Percentiles rank a stretch among this genome's conserved stretches.
phyloP scores from a whole-genome alignment of 1,139 yeast species.

The Kodamaea plutei region DNA sequence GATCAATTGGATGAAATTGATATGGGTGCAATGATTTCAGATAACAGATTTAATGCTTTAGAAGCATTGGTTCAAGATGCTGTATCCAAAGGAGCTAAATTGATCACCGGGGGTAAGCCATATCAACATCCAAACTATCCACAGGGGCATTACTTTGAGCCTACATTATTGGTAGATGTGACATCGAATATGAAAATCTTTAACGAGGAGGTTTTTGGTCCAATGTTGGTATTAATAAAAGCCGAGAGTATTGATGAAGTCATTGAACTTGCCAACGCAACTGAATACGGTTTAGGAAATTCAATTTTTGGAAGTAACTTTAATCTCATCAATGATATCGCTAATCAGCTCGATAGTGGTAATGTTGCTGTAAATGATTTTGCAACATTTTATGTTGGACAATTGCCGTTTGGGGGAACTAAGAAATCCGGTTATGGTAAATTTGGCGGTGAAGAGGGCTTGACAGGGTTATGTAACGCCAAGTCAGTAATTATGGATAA shows the following conservation, averaged over 20 bases:
- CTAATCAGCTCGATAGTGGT: slow-evolving; percentile 67
- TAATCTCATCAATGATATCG: slow-evolving; percentile 55
- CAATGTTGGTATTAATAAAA: slow-evolving; percentile 72
- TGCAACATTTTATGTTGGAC: slow-evolving; percentile 93
- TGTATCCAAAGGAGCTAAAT: slow-evolving; percentile 71
- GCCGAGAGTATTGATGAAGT: slow-evolving; percentile 68
- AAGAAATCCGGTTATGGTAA: slow-evolving; percentile 94
- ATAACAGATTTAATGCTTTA: slow-evolving; percentile 62
- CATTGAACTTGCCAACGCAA: slow-evolving; percentile 74
- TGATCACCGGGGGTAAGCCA: slow-evolving; percentile 75
- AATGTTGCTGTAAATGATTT: slow-evolving; percentile 96
- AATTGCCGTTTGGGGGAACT: slow-evolving; percentile 92
- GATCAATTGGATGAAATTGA: slow-evolving; percentile 88
- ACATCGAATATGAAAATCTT: slow-evolving; percentile 76
- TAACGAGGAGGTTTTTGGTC: slow-evolving; percentile 85
- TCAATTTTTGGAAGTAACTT: slow-evolving; percentile 75
- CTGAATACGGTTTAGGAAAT: slow-evolving; percentile 87
- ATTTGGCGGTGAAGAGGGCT: slow-evolving; percentile 95
- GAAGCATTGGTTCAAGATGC: slow-evolving; percentile 71
- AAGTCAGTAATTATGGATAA: slow-evolving; percentile 85
- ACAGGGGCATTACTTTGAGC: slow-evolving; percentile 88
- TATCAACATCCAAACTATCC: slow-evolving; percentile 88
- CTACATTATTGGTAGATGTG: slow-evolving; percentile 82
- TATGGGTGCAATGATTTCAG: slow-evolving; percentile 93
- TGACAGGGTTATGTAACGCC: slow-evolving; percentile 80